phyloP scores from a whole-genome alignment of 208 protist species.

The Leishmania braziliensis region DNA sequence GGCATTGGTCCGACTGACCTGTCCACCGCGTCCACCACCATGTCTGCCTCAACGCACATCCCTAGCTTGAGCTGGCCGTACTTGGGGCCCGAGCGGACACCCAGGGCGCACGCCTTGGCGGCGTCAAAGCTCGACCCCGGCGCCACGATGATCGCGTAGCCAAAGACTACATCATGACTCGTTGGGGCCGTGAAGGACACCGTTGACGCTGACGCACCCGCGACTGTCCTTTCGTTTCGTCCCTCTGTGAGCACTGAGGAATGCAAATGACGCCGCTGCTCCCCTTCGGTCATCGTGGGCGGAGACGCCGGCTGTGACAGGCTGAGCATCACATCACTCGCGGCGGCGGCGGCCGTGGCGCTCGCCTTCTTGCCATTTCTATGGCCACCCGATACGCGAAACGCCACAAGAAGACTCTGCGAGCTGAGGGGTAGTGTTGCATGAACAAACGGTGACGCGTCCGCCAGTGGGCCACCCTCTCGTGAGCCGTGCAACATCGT shows the following conservation, averaged over 20 bases:
- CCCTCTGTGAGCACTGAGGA: background rate
- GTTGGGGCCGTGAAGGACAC: constrained; percentile 1
- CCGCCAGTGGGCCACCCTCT: background rate
- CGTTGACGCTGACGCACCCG: background rate
- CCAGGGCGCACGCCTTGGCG: constrained; percentile 50
- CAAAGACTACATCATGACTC: constrained; percentile 29
- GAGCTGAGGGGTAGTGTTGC: constrained; percentile 35
- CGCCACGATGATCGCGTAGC: constrained; percentile 70
- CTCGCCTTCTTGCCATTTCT: background rate
- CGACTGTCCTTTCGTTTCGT: background rate
- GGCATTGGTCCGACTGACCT: background rate
- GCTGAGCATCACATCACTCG: background rate
- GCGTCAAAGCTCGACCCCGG: constrained; percentile 56
- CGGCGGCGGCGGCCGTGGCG: background rate
- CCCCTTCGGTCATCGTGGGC: background rate
- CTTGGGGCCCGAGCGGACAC: constrained; percentile 67
- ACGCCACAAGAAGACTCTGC: constrained; percentile 41
- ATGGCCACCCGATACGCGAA: constrained; percentile 36
- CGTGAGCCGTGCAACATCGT: too few relatives aligned
- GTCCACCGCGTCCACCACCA: background rate
- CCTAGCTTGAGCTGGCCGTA: constrained; percentile 75
- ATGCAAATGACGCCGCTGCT: background rate
- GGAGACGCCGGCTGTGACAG: background rate
- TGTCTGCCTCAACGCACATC: constrained; percentile 42
- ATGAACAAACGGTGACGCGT: constrained; percentile 24